These are phyloP conservation scores for Trichomonas vaginalis DNA, from an alignment of 208 protist species.

Conservation along the genomic window DNA sequence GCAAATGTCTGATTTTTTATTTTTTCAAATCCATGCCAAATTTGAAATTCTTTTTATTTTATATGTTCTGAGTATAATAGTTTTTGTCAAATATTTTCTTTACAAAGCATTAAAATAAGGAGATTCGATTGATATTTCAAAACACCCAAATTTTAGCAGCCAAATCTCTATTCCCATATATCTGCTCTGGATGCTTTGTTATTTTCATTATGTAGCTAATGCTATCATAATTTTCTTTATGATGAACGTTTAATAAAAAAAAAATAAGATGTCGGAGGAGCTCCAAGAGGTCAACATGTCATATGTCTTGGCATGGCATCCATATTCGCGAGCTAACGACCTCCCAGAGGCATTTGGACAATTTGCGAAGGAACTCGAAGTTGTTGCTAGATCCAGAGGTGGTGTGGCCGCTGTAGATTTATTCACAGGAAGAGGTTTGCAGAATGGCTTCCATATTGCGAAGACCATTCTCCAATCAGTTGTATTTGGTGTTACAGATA, in stretches of 20 bases:
- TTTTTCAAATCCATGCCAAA: too few relatives aligned
- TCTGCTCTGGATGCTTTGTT: too few relatives aligned
- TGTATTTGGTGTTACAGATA: neutral
- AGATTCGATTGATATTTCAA: too few relatives aligned
- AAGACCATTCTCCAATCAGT: neutral
- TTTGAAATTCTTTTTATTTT: too few relatives aligned
- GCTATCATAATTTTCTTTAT: too few relatives aligned
- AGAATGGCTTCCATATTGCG: neutral
- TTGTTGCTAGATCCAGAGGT: neutral
- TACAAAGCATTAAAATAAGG: too few relatives aligned
- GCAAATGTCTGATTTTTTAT: too few relatives aligned
- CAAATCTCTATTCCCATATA: too few relatives aligned
- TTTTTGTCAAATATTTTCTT: too few relatives aligned
- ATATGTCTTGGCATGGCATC: neutral
- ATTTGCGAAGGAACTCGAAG: neutral
- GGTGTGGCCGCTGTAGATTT: neutral
- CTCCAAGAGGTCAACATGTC: neutral
- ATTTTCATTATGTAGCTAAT: too few relatives aligned
- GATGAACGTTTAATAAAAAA: neutral
- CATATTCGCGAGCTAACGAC: slow-evolving; percentile 2
- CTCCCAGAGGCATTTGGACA: neutral
- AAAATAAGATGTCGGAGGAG: neutral
- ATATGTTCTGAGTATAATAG: too few relatives aligned
- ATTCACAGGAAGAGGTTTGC: neutral
- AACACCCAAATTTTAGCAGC: too few relatives aligned